Base-by-base conservation (phyloP, 331 rosid genomes). In the Dryas integrifolia region DNA sequence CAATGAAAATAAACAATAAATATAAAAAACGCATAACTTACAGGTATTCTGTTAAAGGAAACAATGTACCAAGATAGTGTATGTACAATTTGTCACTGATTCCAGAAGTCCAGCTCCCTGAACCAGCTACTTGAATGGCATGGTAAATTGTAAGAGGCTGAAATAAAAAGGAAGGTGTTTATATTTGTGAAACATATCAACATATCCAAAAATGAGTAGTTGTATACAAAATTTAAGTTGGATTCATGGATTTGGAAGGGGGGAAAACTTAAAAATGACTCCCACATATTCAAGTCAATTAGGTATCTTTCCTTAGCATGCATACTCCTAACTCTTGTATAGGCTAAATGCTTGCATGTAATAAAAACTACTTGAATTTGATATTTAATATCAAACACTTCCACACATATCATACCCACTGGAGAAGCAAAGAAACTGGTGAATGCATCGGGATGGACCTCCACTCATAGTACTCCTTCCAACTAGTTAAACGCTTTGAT, bases 401-500 rank as follows among this genome's bases (percentile, higher is more conserved):
- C 38, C 51, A 70, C 15, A 62, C 61, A 57, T 46, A 41, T 61
- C 92, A 77, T 91, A 94, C 97, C 94, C 92, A 88, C 24, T 91
- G 97, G 83, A 94, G 98, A 79, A 89, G 88, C 81, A 94, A 77
- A 57, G 96, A 90, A 87, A 73, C 87, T 77, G 92, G 92, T 30
- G 98, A 94, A 72, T 85, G 82, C 35, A 91, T 82, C 1, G 88
- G 92, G 74, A 89, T 84, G 84, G 84, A 12, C 82, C 98, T 89
- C 98, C 98, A 88, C 24, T 85, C 84, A 82, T 85, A 86, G 79
- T 91, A 89, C 72, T 89, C 96, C 70, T 81, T 80, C 98, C 98
- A 91, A 82, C 81, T 74, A 65, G 70, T 57, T 80, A 94, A 79
- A 38, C 52, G 81, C 83, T 78, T 84, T 49, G 90, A 64, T 24